Percentiles rank a stretch among this genome's conserved stretches.
phyloP scores from a whole-genome alignment of 2,329 filamentous ascomycete species.

The Aspergillus awamori region DNA sequence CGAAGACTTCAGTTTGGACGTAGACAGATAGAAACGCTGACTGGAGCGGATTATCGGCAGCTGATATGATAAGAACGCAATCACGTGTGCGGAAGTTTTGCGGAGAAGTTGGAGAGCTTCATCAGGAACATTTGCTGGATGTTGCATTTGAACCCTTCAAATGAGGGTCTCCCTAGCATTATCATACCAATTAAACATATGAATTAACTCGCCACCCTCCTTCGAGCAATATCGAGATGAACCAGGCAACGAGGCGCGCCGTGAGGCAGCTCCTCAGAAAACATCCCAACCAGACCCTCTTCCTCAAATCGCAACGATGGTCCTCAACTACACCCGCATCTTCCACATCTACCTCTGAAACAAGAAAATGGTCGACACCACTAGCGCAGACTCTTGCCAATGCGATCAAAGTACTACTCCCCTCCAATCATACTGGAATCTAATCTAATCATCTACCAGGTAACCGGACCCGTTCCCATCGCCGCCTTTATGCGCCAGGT shows the following conservation, averaged over 20 bases:
- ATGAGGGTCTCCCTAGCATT: background rate
- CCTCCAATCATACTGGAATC: background rate
- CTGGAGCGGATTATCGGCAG: background rate
- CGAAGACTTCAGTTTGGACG: background rate
- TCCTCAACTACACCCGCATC: conserved; percentile 32
- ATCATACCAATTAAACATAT: background rate
- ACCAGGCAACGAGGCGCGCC: conserved; percentile 32
- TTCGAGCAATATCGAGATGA: conserved; percentile 26
- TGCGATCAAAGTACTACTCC: conserved; percentile 72
- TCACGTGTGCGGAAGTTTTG: conserved; percentile 34
- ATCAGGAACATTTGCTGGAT: background rate
- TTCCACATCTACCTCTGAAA: conserved; percentile 17
- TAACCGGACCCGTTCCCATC: conserved; percentile 87
- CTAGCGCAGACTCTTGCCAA: conserved; percentile 83
- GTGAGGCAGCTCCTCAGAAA: conserved; percentile 29
- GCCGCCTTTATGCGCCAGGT: conserved; percentile 99
- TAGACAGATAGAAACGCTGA: background rate
- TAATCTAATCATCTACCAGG: conserved; percentile 47
- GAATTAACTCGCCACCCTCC: background rate
- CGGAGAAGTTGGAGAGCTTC: conserved; percentile 28
- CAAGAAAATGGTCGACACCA: conserved; percentile 84
- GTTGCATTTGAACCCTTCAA: no score
- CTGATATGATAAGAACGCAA: conserved; percentile 17
- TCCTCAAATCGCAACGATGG: conserved; percentile 30
- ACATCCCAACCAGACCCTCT: conserved; percentile 22